Percentiles rank a stretch among this genome's conserved stretches.
phyloP scores from a whole-genome alignment of 768 basidiomycete genomes.

The Pulveroboletus sp. region DNA sequence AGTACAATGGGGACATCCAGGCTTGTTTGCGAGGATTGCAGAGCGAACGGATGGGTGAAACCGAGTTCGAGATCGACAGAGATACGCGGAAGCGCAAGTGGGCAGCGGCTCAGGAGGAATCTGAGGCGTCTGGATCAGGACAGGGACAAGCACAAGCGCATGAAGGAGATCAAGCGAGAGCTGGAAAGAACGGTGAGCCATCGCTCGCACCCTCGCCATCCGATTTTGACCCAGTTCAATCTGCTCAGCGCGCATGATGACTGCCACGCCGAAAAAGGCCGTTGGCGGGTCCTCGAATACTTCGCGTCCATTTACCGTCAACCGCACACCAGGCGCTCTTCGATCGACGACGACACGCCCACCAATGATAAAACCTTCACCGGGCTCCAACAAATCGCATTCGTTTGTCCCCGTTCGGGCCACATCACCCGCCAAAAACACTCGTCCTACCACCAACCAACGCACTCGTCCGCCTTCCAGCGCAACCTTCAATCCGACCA shows the following conservation, averaged over 20 bases:
- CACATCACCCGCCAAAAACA: conserved; percentile 52
- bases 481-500: conserved; percentile 67
- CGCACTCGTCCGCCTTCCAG: conserved; percentile 50
- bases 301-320: conserved; percentile 37
- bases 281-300: conserved; percentile 42
- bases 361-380: conserved; percentile 29
- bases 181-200: conserved; percentile 53
- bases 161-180: conserved; percentile 32
- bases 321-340: conserved; percentile 42
- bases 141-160: not conserved
- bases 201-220: not conserved
- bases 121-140: conserved; percentile 37
- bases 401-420: conserved; percentile 33
- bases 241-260: conserved; percentile 40
- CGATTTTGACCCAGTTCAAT: not conserved
- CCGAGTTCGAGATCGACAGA: conserved; percentile 58
- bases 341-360: conserved; percentile 27
- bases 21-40: conserved; percentile 65
- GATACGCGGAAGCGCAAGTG: conserved; percentile 74
- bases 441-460: conserved; percentile 3
- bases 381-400: conserved; percentile 29
- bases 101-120: conserved; percentile 60
- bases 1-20: conserved; percentile 74
- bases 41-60: conserved; percentile 54
- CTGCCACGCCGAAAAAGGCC: conserved; percentile 52